Percentiles rank a stretch among this genome's conserved stretches.
phyloP scores from a whole-genome alignment of 78 protist genomes.

The Dictyostelium brefeldianum region DNA sequence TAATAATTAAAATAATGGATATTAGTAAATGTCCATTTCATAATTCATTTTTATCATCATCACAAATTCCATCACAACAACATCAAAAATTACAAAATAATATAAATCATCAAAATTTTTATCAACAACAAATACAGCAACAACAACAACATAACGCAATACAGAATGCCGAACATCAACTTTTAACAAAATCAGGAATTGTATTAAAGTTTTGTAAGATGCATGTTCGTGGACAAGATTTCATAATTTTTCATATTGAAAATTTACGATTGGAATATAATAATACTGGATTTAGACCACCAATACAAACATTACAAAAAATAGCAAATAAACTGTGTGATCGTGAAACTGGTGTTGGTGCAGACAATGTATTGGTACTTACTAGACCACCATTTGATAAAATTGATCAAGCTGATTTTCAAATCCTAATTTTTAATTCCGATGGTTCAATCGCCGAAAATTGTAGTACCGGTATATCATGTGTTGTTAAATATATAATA shows the following conservation, averaged over 20 bases:
- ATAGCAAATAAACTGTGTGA: slow-evolving; percentile 37
- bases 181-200: background rate
- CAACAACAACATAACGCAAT: background rate
- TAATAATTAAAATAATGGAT: too few relatives aligned
- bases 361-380: slow-evolving; percentile 33
- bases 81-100: slow-evolving; percentile 6
- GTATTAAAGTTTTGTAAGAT: slow-evolving; percentile 41
- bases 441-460: slow-evolving; percentile 87
- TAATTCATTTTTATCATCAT: slow-evolving; percentile 17
- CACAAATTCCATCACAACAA: background rate
- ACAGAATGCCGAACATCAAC: too few relatives aligned
- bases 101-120: background rate
- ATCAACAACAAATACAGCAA: background rate
- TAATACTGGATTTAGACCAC: background rate
- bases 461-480: slow-evolving; percentile 85
- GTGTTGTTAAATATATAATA: slow-evolving; percentile 56
- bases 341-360: slow-evolving; percentile 36
- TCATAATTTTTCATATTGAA: slow-evolving; percentile 52
- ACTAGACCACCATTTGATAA: slow-evolving; percentile 32
- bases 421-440: slow-evolving; percentile 76
- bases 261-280: slow-evolving; percentile 5
- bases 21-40: slow-evolving; percentile 10
- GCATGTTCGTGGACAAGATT: slow-evolving; percentile 53
- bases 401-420: slow-evolving; percentile 24
- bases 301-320: slow-evolving; percentile 12